phyloP scores from a whole-genome alignment of 495 filamentous ascomycete species.

The Podospora pseudocomata region DNA sequence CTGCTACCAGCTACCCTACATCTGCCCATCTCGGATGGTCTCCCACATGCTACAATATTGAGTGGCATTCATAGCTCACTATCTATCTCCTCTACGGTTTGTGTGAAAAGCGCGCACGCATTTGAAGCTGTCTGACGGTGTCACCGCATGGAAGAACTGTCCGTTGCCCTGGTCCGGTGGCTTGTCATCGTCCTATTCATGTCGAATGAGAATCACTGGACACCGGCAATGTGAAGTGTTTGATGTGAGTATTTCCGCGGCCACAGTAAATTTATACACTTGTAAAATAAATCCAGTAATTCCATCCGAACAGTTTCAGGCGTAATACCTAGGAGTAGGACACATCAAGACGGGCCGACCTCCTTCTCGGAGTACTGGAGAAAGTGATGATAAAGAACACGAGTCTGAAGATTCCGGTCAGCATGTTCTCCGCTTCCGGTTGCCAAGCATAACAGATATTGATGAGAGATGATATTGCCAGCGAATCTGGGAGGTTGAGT shows the following conservation, averaged over 20 bases:
- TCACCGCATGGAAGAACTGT: background rate
- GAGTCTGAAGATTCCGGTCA: background rate
- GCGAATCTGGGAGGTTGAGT: background rate
- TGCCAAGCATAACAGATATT: constrained; percentile 7
- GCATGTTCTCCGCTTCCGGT: constrained; percentile 17
- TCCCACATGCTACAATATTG: background rate
- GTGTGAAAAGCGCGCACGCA: constrained; percentile 2
- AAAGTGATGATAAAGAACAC: background rate
- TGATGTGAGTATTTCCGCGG: background rate
- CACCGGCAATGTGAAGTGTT: background rate
- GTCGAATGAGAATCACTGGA: background rate
- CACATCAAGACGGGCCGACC: background rate
- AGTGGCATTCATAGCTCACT: background rate
- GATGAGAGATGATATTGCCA: background rate
- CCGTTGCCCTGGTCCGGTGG: background rate
- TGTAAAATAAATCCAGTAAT: background rate
- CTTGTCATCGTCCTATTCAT: background rate
- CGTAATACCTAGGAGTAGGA: too few species aligned
- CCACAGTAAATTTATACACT: background rate
- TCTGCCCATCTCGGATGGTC: background rate
- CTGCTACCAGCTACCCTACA: background rate
- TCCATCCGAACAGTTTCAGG: too few species aligned
- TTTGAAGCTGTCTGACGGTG: background rate
- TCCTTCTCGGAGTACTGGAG: background rate
- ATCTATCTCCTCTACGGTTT: background rate